Percentiles rank a stretch among this genome's conserved stretches.
These are phyloP conservation scores for Globisporangium mamillatum DNA, from an alignment of 352 stramenopile species.

Conservation along the genomic window DNA sequence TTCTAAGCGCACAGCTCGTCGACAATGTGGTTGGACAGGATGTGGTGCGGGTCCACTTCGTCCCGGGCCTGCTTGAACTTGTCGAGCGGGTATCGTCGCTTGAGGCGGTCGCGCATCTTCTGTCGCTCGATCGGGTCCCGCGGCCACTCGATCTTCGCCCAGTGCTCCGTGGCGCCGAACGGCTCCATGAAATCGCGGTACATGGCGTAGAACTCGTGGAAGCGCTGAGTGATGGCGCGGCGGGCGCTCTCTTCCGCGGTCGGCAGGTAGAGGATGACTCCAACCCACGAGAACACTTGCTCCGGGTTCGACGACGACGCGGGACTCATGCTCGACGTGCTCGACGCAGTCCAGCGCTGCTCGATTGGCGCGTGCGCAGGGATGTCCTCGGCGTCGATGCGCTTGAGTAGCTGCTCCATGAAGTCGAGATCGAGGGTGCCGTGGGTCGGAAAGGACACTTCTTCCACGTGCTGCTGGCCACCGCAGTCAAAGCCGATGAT, in stretches of 20 bases:
- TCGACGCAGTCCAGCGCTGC: constrained; percentile 95
- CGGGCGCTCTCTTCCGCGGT: constrained; percentile 59
- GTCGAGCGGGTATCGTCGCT: constrained; percentile 82
- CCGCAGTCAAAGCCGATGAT: constrained; percentile 99
- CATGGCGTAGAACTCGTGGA: constrained; percentile 91
- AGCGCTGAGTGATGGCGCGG: constrained; percentile 87
- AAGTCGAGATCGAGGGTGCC: constrained; percentile 90
- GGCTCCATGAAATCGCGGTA: constrained; percentile 88
- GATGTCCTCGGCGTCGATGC: constrained; percentile 92
- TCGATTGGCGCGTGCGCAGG: constrained; percentile 97
- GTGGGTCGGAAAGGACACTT: constrained; percentile 93
- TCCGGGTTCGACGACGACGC: constrained; percentile 68
- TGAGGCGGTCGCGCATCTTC: constrained; percentile 63
- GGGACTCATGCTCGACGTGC: constrained; percentile 91
- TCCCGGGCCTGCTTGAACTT: constrained; percentile 89
- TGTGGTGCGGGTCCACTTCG: constrained; percentile 91
- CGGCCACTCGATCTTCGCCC: constrained; percentile 96
- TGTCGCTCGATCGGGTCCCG: constrained; percentile 41
- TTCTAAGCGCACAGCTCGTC: constrained; percentile 63
- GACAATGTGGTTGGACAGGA: constrained; percentile 90
- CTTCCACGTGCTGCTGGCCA: constrained; percentile 96
- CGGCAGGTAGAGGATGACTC: constrained; percentile 96
- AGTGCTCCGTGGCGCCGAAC: constrained; percentile 92
- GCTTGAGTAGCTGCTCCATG: constrained; percentile 89
- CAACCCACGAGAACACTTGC: constrained; percentile 95